Base-by-base conservation (phyloP, 306 rosid species). In the Dryas drummondii region DNA sequence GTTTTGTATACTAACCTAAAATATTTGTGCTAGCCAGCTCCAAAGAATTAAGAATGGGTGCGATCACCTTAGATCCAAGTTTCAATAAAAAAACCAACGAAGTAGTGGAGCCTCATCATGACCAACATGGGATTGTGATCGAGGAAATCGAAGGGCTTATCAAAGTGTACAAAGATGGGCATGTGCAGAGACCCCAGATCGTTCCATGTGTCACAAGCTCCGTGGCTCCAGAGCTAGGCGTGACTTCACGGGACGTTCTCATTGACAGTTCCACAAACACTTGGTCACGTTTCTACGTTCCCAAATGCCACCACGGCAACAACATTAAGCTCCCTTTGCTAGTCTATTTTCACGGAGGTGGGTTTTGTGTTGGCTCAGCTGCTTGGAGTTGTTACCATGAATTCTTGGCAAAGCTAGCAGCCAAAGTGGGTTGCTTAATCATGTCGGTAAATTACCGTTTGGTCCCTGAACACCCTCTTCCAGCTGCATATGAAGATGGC, bases 381-480 rank as follows among this genome's bases (percentile, higher is more conserved):
- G 83, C 92, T 19, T 93, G 98, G 98, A 80, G 88, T 55, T 89
- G 93, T 78, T 91, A 89, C 88, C 98, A 93, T 69, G 88, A 84
- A 12, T 89, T 91, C 66, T 85, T 88, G 7, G 84, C 87, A 45
- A 89, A 63, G n/a, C 81, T 91, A 37, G 81, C 91, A 4, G 46
- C 84, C 4, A 77, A 82, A 66, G 63, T 82, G 0, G 73, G 85
- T 42, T 88, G 92, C 81, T 11, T 89, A 61, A 83, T 91, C 51
- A 83, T 93, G 89, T 93, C 97, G 1, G 86, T 91, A 3, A 84
- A 93, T 51, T 93, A 93, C 54, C 84, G 97, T 45, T 80, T 93
- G 55, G 96, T 97, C 27, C 98, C 98, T 4, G 98, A 91, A 66
- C 86, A 88, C 79, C 97, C 91, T 73, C 97, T 93, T 53, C 97